Percentiles rank a stretch among this genome's conserved stretches.
phyloP scores from a whole-genome alignment of 768 basidiomycete genomes.

The Saitozyma sp. region DNA sequence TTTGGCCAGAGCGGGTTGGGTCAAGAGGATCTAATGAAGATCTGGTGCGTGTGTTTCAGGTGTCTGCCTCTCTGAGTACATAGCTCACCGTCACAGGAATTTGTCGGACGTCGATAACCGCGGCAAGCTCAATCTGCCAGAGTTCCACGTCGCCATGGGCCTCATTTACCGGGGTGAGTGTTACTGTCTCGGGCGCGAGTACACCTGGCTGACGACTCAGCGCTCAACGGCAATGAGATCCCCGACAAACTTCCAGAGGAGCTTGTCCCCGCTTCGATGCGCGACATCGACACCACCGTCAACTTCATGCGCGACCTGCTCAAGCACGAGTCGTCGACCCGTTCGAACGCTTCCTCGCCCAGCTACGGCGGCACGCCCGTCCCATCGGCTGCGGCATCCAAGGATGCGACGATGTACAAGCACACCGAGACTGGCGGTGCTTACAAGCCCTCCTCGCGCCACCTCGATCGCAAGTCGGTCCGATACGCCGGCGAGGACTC shows the following conservation, averaged over 20 bases:
- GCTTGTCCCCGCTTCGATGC: constrained; percentile 85
- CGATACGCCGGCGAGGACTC: constrained; percentile 68
- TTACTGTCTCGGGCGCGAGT: neutral
- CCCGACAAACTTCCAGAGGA: constrained; percentile 84
- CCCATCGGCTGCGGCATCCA: constrained; percentile 34
- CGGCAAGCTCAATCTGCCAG: constrained; percentile 90
- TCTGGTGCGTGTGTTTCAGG: constrained; percentile 67
- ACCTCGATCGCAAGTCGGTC: constrained; percentile 80
- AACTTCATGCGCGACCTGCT: constrained; percentile 84
- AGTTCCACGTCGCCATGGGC: constrained; percentile 98
- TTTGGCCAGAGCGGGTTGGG: constrained; percentile 90
- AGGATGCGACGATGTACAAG: constrained; percentile 91
- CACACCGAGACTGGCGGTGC: constrained; percentile 68
- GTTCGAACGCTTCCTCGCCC: constrained; percentile 56
- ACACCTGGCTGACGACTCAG: constrained; percentile 55
- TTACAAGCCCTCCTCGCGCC: constrained; percentile 78
- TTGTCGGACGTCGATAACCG: constrained; percentile 90
- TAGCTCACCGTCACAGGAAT: constrained; percentile 61
- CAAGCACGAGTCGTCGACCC: constrained; percentile 70
- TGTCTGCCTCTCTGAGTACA: neutral
- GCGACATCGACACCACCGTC: constrained; percentile 84
- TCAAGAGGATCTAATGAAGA: constrained; percentile 84
- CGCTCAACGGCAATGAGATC: constrained; percentile 85
- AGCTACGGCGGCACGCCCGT: constrained; percentile 23
- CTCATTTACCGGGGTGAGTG: constrained; percentile 89